These are phyloP conservation scores for Scopulariopsis brevicaulis DNA, from an alignment of 2,329 filamentous ascomycete species.

Conservation along the genomic window DNA sequence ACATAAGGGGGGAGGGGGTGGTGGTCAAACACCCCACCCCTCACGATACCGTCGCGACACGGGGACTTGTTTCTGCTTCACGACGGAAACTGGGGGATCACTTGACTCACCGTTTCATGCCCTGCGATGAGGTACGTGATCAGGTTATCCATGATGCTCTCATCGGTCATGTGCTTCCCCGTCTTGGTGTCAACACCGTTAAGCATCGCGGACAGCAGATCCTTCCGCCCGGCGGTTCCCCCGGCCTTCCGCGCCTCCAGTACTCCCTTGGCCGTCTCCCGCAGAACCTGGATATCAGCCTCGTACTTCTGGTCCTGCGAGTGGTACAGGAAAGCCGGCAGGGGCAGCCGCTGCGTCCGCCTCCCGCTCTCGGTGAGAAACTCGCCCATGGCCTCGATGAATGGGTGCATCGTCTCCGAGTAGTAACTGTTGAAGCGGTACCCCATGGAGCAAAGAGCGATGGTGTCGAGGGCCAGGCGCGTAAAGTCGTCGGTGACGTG, in stretches of 20 bases:
- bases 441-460: constrained; percentile 61
- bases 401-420: constrained; percentile 55
- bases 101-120: constrained; percentile 33
- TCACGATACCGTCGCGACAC: too few species aligned
- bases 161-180: constrained; percentile 50
- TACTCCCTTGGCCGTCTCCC: constrained; percentile 45
- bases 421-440: constrained; percentile 70
- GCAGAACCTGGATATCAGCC: constrained; percentile 42
- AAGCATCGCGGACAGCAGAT: constrained; percentile 61
- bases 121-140: constrained; percentile 62
- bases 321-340: constrained; percentile 36
- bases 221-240: constrained; percentile 42
- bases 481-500: constrained; percentile 57
- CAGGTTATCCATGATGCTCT: constrained; percentile 56
- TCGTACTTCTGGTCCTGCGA: constrained; percentile 36
- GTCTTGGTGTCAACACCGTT: constrained; percentile 56
- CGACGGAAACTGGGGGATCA: too few species aligned
- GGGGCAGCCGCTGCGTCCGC: constrained; percentile 29
- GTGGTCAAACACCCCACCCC: too few species aligned
- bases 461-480: constrained; percentile 59
- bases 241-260: constrained; percentile 40
- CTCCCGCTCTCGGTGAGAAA: constrained; percentile 45
- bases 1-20: too few species aligned
- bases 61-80: too few species aligned
- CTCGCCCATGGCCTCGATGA: constrained; percentile 55